Percentiles rank a stretch among this genome's conserved stretches.
Conservation (phyloP, 106 monocot genomes). For the Posidonia australis region DNA sequence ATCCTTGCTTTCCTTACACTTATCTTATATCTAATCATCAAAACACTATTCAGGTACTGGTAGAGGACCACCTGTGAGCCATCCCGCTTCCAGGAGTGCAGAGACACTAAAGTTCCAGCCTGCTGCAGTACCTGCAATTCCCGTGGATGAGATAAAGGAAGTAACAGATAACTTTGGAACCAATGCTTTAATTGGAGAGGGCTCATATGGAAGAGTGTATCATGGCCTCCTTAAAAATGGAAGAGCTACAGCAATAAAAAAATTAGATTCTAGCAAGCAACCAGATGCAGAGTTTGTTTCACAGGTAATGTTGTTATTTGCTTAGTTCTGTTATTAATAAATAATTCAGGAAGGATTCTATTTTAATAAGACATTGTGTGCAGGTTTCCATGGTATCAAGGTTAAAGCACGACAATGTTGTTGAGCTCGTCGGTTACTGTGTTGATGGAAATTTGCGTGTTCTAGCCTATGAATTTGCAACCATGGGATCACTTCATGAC, state of each 20-base stretch:
- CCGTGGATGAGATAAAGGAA: slow-evolving; percentile 17
- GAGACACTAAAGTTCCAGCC: slow-evolving; percentile 14
- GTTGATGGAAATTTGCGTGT: slow-evolving; percentile 19
- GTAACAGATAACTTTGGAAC: slow-evolving; percentile 22
- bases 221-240: slow-evolving; percentile 18
- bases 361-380: background rate
- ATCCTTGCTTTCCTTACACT: no score
- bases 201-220: slow-evolving; percentile 28
- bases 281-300: slow-evolving; percentile 24
- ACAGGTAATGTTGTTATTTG: slow-evolving; percentile 4
- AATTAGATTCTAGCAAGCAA: slow-evolving; percentile 24
- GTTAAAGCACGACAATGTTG: slow-evolving; percentile 23
- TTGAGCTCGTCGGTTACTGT: slow-evolving; percentile 27
- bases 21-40: background rate
- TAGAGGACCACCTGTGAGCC: background rate
- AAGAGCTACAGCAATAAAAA: slow-evolving; percentile 17
- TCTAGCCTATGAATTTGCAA: slow-evolving; percentile 26
- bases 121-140: slow-evolving; percentile 14
- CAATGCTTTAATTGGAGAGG: slow-evolving; percentile 20
- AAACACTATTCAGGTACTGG: slow-evolving; percentile 4
- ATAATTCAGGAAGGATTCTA: no score
- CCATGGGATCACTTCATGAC: slow-evolving; percentile 32
- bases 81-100: slow-evolving; percentile 9
- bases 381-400: slow-evolving; percentile 31
- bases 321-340: background rate